phyloP scores from a whole-genome alignment of 768 basidiomycete genomes.

The Stropharia rugosoannulata region DNA sequence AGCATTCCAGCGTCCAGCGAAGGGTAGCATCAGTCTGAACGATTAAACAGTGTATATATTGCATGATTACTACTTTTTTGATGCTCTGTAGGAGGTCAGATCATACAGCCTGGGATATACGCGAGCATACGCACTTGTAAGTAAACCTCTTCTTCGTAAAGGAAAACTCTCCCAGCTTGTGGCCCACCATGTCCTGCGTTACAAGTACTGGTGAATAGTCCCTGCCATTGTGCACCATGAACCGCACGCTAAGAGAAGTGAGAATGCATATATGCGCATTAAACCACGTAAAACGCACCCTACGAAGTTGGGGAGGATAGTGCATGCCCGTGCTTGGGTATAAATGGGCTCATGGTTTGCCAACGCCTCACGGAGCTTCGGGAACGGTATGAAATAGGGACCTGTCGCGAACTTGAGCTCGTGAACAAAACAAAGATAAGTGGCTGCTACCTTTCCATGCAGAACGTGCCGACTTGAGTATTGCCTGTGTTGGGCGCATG shows the following conservation, averaged over 20 bases:
- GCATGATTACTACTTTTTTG: conserved; percentile 15
- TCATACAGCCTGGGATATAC: not conserved
- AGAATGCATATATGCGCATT: not conserved
- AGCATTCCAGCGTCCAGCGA: not conserved
- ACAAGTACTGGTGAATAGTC: conserved; percentile 83
- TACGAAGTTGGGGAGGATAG: conserved; percentile 93
- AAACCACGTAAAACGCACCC: conserved; percentile 55
- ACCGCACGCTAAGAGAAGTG: conserved; percentile 59
- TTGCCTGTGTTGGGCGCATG: conserved; percentile 64
- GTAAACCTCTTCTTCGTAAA: conserved; percentile 86
- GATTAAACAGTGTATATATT: not conserved
- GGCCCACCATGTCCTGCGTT: conserved; percentile 98
- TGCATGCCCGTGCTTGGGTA: conserved; percentile 87
- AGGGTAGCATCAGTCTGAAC: not conserved
- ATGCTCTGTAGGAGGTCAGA: conserved; percentile 8
- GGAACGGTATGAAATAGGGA: conserved; percentile 93
- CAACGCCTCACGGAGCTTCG: conserved; percentile 79
- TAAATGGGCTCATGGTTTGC: conserved; percentile 82
- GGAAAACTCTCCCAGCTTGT: conserved; percentile 95
- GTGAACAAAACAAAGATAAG: not conserved
- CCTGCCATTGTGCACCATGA: conserved; percentile 94
- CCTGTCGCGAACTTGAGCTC: conserved; percentile 44
- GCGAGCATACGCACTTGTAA: conserved; percentile 64
- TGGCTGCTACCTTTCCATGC: conserved; percentile 71
- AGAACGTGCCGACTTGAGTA: conserved; percentile 67